A percentile compares a stretch with the other conserved stretches of the same genome.
phyloP scores from a whole-genome alignment of 1,284 basidiomycete species.

The Pascua guehoae region DNA sequence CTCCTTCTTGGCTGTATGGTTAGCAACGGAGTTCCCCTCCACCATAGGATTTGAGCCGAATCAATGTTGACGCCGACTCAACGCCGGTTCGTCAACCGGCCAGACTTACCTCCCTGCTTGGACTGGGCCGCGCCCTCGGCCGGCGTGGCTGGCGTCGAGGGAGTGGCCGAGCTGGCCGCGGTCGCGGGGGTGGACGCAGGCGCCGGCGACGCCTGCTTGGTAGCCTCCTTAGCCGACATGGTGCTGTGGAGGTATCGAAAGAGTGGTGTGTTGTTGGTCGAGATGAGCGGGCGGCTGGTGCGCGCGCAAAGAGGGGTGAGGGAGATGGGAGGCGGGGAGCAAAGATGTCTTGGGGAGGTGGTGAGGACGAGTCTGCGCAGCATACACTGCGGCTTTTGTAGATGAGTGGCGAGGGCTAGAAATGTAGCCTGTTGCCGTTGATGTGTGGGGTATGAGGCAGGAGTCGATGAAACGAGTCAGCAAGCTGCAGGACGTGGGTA shows the following conservation, averaged over 20 bases:
- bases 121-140: constrained; percentile 20
- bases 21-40: too few species aligned
- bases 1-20: constrained; percentile 59
- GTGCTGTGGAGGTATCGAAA: background rate
- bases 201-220: constrained; percentile 27
- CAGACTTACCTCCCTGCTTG: constrained; percentile 41
- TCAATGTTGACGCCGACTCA: too few species aligned
- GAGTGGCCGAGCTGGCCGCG: constrained; percentile 7
- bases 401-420: background rate
- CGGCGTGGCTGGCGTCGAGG: constrained; percentile 1
- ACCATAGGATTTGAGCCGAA: too few species aligned
- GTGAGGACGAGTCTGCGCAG: constrained; percentile 11
- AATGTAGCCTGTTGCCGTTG: background rate
- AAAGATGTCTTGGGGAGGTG: background rate
- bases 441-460: too few species aligned
- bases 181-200: constrained; percentile 11
- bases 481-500: too few species aligned
- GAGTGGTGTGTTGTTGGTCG: too few species aligned
- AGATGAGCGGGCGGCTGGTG: too few species aligned
- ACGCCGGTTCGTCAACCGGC: background rate
- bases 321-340: too few species aligned
- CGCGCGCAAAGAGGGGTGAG: too few species aligned
- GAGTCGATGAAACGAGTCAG: too few species aligned
- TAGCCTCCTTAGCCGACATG: constrained; percentile 33
- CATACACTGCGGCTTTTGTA: constrained; percentile 13